Percentiles rank a stretch among this genome's conserved stretches.
These are phyloP conservation scores for Trichoderma polysporum DNA, from an alignment of 2,329 filamentous ascomycete species.

Conservation along the genomic window DNA sequence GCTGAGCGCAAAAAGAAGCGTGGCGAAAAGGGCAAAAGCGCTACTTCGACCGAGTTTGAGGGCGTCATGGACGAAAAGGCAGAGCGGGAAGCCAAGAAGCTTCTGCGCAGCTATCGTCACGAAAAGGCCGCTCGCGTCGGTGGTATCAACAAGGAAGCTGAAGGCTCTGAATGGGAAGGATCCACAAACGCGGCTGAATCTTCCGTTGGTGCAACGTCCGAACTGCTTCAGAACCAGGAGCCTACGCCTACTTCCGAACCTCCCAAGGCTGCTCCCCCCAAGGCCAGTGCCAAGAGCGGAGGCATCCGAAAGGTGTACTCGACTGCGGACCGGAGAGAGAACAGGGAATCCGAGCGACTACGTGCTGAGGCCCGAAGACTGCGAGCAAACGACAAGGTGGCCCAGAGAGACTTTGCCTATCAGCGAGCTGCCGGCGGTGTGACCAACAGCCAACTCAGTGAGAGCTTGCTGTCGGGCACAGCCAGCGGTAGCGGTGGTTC, in stretches of 20 bases:
- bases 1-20: constrained; percentile 35
- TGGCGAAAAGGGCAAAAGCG: constrained; percentile 44
- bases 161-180: constrained; percentile 78
- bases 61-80: constrained; percentile 63
- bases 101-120: constrained; percentile 79
- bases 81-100: constrained; percentile 62
- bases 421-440: constrained; percentile 42
- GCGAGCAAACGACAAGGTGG: constrained; percentile 51
- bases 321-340: constrained; percentile 53
- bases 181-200: constrained; percentile 66
- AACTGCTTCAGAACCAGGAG: constrained; percentile 60
- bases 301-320: constrained; percentile 64
- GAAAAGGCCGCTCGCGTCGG: constrained; percentile 86
- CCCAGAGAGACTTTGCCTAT: constrained; percentile 54
- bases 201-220: constrained; percentile 57
- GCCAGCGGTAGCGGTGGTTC: constrained; percentile 31
- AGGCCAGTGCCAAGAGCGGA: constrained; percentile 29
- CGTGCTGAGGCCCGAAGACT: constrained; percentile 56
- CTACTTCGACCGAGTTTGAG: constrained; percentile 54
- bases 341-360: constrained; percentile 54
- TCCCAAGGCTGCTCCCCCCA: constrained; percentile 37
- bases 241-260: constrained; percentile 56
- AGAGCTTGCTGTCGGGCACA: constrained; percentile 35
- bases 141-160: constrained; percentile 79
- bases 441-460: constrained; percentile 35